These are phyloP conservation scores for Jamesozyma hellenica DNA, from an alignment of 805 yeast species.

Conservation along the genomic window DNA sequence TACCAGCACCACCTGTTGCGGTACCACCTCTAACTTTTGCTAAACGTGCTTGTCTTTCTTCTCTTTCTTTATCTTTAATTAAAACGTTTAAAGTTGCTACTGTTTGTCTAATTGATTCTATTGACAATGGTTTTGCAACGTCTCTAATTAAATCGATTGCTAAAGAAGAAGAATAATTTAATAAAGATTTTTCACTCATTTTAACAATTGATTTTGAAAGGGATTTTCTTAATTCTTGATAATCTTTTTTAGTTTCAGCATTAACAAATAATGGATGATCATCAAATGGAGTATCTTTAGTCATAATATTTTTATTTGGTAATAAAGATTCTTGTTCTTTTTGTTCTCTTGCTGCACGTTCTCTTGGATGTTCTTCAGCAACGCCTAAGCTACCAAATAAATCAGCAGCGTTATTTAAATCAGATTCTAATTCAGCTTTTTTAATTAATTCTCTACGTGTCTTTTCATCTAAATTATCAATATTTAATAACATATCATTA, in stretches of 20 bases:
- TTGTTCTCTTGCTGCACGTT: conserved; percentile 30
- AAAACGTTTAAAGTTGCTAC: conserved; percentile 73
- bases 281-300: conserved; percentile 48
- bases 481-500: conserved; percentile 37
- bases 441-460: conserved; percentile 67
- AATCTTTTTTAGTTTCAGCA: conserved; percentile 72
- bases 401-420: conserved; percentile 87
- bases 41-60: conserved; percentile 80
- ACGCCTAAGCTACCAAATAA: conserved; percentile 66
- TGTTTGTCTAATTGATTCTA: conserved; percentile 79
- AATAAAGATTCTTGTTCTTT: conserved; percentile 17
- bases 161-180: conserved; percentile 63
- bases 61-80: conserved; percentile 75
- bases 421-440: conserved; percentile 75
- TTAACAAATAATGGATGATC: conserved; percentile 69
- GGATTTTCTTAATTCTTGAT: conserved; percentile 65
- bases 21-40: conserved; percentile 71
- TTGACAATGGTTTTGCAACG: conserved; percentile 64
- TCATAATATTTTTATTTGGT: conserved; percentile 22
- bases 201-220: conserved; percentile 50
- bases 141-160: conserved; percentile 84
- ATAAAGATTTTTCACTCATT: conserved; percentile 48
- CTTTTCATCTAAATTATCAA: conserved; percentile 60
- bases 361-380: conserved; percentile 40
- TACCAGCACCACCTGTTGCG: conserved; percentile 87